Base-by-base conservation (phyloP, 164 flowering plant genomes). In the Warburgia ugandensis region DNA sequence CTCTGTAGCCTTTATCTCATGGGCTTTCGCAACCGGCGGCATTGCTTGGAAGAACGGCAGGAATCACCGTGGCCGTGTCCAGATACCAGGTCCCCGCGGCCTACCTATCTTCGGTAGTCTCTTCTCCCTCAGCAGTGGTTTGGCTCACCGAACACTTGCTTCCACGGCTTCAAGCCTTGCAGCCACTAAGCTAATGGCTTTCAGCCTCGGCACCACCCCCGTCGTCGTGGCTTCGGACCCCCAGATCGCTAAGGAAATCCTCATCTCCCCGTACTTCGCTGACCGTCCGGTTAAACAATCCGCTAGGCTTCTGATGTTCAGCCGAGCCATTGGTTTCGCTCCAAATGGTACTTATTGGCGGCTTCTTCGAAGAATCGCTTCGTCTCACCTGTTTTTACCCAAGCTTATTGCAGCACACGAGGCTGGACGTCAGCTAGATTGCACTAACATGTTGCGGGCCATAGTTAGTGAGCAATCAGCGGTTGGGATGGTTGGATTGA, bases 291-390 rank as follows among this genome's bases (percentile, higher is more conserved):
- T 84, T 7, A 83, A 86, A 43, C 70, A 79, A 46, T 83, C 95
- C 0, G 95, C 92, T 25, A 54, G 59, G 50, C 43, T 52, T 45
- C 79, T 86, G 41, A 71, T 83, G 79, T 86, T 86, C 60, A 47
- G 52, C 60, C 76, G 89, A 16, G 88, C 95, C 52, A 86, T 86
- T 3, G 95, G 95, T 28, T 86, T 86, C 40, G 84, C 95, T 0
- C 86, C 92, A 0, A 63, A 63, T 27, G 96, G 96, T 0, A 20
- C 76, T 0, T 78, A 86, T 67, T 86, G 96, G 92, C 67, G 89
- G 4, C 69, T 62, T n/a, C 60, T 86, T 1, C 54, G 96, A 5
- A 60, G 78, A 35, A 73, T 86, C 3, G 76, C 89, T 1, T 60
- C 89, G 0, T 29, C 84, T 6, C 86, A 86, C 45, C 73, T 86